Base-by-base conservation (phyloP, 2,329 filamentous ascomycete species). In the Pezicula carpinea region DNA sequence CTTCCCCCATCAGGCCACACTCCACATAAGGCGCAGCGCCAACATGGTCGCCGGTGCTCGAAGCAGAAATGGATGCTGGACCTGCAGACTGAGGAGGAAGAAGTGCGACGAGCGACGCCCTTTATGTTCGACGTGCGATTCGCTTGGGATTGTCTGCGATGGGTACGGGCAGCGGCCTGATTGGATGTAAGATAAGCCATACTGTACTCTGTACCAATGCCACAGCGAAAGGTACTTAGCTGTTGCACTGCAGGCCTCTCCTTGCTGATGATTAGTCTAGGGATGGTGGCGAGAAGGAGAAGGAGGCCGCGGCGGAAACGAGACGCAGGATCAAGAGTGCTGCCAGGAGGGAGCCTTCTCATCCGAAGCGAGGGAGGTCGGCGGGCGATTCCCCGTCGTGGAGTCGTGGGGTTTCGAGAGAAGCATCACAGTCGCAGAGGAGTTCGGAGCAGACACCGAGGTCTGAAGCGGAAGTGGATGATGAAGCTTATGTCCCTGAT, bases 91-190 rank as follows among this genome's bases (percentile, higher is more conserved):
- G 29, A 26, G 41, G 17, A 33, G 41, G 19, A 43, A 43, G 22
- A 43, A 43, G 41, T 43, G 41, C 31, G 41, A 43, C 17, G 41
- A 43, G 29, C 8, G n/a, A 6, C 17, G 41, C 11, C 41, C 41
- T 6, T 11, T 15, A 11, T 43, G 41, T 22, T 34, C n/a, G 15
- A 35, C 18, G 13, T 43, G 41, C 31, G 32, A 43, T 15, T 33
- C 15, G 19, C 29, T 43, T 6, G 41, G 32, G 11, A 22, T 43
- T 11, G n/a, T n/a, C 18, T 43, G 41, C 18, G 41, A 33, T 43
- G 41, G 29, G 13, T 43, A 43, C 22, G 41, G 29, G 7, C 61
- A 66, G 39, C 60, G 59, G 39, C 54, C 60, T 3, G 51, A 51
- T 15, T 39, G 43, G 11, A 53, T 42, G 40, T 26, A 52, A 8